phyloP scores from a whole-genome alignment of 495 filamentous ascomycete genomes.

The Letharia lupina region DNA sequence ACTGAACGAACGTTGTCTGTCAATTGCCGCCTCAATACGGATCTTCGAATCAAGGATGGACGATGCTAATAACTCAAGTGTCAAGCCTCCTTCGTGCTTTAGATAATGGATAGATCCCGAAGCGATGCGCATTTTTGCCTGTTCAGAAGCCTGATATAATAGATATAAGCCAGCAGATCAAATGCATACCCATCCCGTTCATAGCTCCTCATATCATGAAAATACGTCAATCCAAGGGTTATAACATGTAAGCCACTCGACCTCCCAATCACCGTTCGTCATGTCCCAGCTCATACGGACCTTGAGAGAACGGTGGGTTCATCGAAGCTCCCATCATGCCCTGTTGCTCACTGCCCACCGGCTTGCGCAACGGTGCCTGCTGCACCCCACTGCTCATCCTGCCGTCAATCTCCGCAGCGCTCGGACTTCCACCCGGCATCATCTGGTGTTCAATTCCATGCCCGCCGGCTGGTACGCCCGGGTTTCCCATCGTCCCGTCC shows the following conservation, averaged over 20 bases:
- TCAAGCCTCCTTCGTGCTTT: no score
- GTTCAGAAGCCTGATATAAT: background rate
- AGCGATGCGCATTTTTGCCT: background rate
- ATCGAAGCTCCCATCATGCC: background rate
- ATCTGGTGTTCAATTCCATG: background rate
- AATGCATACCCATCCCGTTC: background rate
- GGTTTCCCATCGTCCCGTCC: constrained; percentile 15
- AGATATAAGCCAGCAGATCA: background rate
- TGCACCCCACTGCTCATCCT: background rate
- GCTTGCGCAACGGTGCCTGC: background rate
- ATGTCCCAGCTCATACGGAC: constrained; percentile 4
- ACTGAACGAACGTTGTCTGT: no score
- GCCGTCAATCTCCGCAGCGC: constrained; percentile 2
- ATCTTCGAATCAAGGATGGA: no score
- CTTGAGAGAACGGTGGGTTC: background rate
- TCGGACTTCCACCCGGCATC: constrained; percentile 10
- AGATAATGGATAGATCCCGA: background rate
- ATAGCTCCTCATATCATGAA: background rate
- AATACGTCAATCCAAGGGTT: background rate
- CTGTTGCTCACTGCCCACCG: background rate
- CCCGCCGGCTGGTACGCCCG: background rate
- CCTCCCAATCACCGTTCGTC: background rate
- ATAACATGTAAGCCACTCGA: background rate
- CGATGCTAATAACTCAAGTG: no score
- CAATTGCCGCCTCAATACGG: no score